Percentiles rank a stretch among this genome's conserved stretches.
Conservation (phyloP, 1,284 basidiomycete species). For the Heterobasidion annosum region DNA sequence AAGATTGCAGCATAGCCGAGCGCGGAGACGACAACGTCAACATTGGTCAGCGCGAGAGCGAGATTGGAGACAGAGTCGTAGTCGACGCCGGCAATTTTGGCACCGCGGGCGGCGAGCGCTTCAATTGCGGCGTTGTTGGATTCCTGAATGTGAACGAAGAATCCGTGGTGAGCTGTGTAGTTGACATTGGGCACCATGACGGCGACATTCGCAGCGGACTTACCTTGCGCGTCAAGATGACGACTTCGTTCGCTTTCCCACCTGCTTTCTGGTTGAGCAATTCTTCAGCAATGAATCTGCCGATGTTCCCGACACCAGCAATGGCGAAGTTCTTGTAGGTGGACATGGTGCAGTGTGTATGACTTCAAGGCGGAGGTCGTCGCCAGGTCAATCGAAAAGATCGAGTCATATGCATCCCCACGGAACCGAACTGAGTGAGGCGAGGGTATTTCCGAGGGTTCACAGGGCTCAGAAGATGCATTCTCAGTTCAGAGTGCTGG, state of each 20-base stretch:
- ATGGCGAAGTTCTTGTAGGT: constrained; percentile 15
- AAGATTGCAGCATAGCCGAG: background rate
- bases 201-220: background rate
- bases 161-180: no score
- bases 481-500: no score
- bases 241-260: constrained; percentile 6
- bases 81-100: background rate
- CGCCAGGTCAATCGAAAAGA: no score
- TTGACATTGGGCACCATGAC: no score
- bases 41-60: background rate
- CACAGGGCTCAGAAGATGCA: no score
- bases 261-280: constrained; percentile 12
- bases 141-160: background rate
- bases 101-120: background rate
- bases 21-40: background rate
- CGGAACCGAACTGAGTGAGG: no score
- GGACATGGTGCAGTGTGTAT: background rate
- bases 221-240: constrained; percentile 10
- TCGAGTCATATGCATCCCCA: no score
- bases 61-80: background rate
- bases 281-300: constrained; percentile 14
- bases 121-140: background rate
- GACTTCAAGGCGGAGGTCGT: background rate
- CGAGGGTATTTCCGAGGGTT: no score
- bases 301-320: constrained; percentile 16